Percentiles rank a stretch among this genome's conserved stretches.
phyloP scores from a whole-genome alignment of 257 asterid genomes.

The Scutellaria baicalensis region DNA sequence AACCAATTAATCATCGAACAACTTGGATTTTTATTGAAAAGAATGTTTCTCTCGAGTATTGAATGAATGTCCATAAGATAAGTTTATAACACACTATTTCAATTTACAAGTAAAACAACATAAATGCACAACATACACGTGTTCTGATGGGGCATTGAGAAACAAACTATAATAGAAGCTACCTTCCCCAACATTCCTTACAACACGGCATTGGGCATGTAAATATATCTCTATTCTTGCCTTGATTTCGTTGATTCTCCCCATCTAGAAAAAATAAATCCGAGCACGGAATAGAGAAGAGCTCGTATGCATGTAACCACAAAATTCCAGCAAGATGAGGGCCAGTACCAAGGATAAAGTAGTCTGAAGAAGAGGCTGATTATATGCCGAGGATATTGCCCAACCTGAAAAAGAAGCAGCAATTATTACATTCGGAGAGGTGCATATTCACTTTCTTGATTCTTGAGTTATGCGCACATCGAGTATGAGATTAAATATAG shows the following conservation, averaged over 20 bases:
- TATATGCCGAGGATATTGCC: constrained; percentile 70
- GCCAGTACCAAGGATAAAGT: constrained; percentile 95
- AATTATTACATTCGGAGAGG: background rate
- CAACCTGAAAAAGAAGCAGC: constrained; percentile 43
- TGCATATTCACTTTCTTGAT: background rate
- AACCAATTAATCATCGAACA: too few species aligned
- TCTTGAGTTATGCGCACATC: background rate
- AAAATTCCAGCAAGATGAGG: constrained; percentile 93
- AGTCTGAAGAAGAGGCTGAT: constrained; percentile 74
- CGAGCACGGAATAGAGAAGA: constrained; percentile 39
- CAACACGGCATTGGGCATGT: background rate
- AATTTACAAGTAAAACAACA: background rate
- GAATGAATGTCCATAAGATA: background rate
- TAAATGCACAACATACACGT: background rate
- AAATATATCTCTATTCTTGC: constrained; percentile 13
- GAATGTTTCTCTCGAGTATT: too few species aligned
- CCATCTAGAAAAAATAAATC: constrained; percentile 46
- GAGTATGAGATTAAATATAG: too few species aligned
- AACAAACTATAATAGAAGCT: background rate
- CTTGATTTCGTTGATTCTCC: constrained; percentile 31
- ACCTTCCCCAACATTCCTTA: background rate
- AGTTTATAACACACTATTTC: background rate
- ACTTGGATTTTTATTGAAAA: too few species aligned
- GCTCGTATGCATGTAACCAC: constrained; percentile 50
- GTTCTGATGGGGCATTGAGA: background rate